Evolutionary conservation across 805 yeast species (phyloP).

Genomic region (Spathaspora sp.): DNA sequence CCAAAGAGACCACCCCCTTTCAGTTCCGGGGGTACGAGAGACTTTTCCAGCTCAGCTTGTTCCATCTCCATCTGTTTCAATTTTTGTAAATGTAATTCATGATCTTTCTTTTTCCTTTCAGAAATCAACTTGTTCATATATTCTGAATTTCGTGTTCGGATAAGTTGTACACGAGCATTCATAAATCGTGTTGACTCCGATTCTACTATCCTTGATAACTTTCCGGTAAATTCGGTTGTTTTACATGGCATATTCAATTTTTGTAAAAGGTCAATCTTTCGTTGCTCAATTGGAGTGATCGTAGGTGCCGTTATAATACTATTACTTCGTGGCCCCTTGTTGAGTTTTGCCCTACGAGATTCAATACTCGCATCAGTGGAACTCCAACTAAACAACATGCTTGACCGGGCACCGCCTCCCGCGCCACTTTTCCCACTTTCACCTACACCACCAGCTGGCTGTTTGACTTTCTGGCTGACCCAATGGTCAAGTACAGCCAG

Average conservation of each 20-base stretch:
- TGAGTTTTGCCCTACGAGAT: conserved; percentile 14
- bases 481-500: conserved; percentile 20
- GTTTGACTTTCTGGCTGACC: conserved; percentile 7
- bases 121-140: conserved; percentile 33
- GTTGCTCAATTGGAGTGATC: neutral
- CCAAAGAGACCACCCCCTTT: conserved; percentile 23
- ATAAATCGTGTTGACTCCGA: conserved; percentile 34
- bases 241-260: neutral
- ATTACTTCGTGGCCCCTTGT: conserved; percentile 2
- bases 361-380: conserved; percentile 37
- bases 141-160: conserved; percentile 35
- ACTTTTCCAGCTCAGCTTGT: conserved; percentile 37
- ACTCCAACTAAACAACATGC: conserved; percentile 41
- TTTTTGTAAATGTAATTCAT: conserved; percentile 32
- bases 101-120: conserved; percentile 38
- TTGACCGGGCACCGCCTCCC: conserved; percentile 19
- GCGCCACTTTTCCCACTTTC: neutral
- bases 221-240: conserved; percentile 13
- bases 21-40: conserved; percentile 4
- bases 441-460: neutral
- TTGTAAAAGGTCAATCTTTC: neutral
- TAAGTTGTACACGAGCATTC: conserved; percentile 34
- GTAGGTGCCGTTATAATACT: conserved; percentile 3
- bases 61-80: conserved; percentile 29
- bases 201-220: conserved; percentile 28